Evolutionary conservation across 805 yeast genomes (phyloP).

Genomic region (Cyberlindnera nakhonratchasimensis): DNA sequence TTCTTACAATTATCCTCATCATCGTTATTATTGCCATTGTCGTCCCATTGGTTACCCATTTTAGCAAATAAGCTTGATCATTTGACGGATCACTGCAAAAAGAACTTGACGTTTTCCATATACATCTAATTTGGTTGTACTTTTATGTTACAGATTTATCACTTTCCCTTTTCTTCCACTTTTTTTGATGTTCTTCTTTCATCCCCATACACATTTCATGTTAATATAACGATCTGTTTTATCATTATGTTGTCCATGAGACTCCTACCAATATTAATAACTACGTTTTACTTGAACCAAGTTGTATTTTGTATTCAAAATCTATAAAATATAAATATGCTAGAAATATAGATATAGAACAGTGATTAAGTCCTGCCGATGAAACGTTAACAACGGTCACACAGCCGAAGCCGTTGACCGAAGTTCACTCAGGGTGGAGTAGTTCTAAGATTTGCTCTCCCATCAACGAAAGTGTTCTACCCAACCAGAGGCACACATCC

Average conservation of each 20-base stretch:
- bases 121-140: not conserved
- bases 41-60: conserved; percentile 32
- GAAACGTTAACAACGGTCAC: conserved; percentile 3
- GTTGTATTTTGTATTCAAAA: not conserved
- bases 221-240: too few species aligned
- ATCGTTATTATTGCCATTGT: conserved; percentile 68
- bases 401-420: not conserved
- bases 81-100: too few species aligned
- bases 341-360: conserved; percentile 24
- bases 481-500: conserved; percentile 26
- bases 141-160: not conserved
- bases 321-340: not conserved
- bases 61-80: conserved; percentile 7
- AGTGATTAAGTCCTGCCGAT: conserved; percentile 28
- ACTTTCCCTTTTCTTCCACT: not conserved
- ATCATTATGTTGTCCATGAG: too few species aligned
- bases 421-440: conserved; percentile 32
- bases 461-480: conserved; percentile 31
- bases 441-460: conserved; percentile 28
- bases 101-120: too few species aligned
- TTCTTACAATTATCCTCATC: conserved; percentile 54
- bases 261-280: not conserved
- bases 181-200: not conserved
- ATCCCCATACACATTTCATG: too few species aligned
- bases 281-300: not conserved